Evolutionary conservation across 441 rosid genomes (phyloP).

Genomic region (Corymbia citriodora): DNA sequence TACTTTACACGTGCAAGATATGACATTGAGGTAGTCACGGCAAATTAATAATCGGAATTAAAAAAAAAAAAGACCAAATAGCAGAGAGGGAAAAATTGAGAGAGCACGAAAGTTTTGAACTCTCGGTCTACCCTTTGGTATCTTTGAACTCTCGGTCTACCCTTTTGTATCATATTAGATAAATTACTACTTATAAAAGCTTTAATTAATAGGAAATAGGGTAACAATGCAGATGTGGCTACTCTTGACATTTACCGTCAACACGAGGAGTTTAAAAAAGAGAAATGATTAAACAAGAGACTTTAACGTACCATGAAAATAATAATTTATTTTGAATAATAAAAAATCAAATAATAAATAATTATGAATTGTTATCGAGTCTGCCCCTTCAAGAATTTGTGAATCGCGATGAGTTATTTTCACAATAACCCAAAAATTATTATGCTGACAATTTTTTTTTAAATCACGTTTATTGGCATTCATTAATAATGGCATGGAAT

Average conservation of each 20-base stretch:
- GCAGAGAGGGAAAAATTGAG: not conserved
- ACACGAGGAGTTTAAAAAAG: not conserved
- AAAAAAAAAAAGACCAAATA: not conserved
- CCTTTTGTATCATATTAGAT: not conserved
- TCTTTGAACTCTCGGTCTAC: not conserved
- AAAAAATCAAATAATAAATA: too few species aligned
- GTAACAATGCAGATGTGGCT: not conserved
- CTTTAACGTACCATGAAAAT: too few species aligned
- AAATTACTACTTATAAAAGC: not conserved
- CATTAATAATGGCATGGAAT: not conserved
- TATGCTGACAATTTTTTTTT: too few species aligned
- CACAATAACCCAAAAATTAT: too few species aligned
- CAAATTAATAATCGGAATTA: not conserved
- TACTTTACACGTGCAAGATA: not conserved
- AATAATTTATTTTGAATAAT: too few species aligned
- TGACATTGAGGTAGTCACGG: not conserved
- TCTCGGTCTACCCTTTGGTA: not conserved
- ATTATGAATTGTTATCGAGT: too few species aligned
- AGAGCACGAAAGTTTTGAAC: not conserved
- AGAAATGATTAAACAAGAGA: too few species aligned
- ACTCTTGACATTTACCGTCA: not conserved
- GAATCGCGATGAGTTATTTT: too few species aligned
- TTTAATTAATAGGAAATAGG: not conserved
- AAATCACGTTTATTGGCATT: not conserved
- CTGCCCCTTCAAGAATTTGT: too few species aligned